phyloP scores from a whole-genome alignment of 306 rosid genomes.

The Trifolium subterraneum region DNA sequence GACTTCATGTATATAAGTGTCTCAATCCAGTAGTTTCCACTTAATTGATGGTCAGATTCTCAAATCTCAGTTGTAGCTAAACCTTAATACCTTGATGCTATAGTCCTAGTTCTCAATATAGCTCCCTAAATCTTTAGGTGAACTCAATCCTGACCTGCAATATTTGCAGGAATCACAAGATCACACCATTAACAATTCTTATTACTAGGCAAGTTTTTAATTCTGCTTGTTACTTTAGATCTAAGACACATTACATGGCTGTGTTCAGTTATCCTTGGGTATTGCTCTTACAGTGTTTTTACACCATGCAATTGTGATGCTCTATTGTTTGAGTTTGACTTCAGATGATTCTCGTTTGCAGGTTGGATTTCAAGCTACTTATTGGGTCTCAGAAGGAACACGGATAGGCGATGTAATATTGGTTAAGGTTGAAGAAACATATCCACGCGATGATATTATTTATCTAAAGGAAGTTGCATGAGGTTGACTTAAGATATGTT shows the following conservation, averaged over 20 bases:
- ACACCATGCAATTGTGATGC: constrained; percentile 5
- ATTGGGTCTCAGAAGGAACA: constrained; percentile 73
- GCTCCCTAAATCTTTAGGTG: neutral
- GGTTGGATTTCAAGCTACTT: constrained; percentile 88
- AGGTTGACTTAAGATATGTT: constrained; percentile 40
- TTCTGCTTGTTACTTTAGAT: neutral
- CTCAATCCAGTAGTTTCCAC: neutral
- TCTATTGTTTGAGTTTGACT: constrained; percentile 4
- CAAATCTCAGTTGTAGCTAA: neutral
- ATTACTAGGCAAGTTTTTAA: neutral
- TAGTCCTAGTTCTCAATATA: neutral
- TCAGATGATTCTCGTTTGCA: constrained; percentile 49
- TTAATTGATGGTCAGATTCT: neutral
- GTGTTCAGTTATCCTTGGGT: neutral
- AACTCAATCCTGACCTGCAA: neutral
- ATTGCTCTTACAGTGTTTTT: neutral
- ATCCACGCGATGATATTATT: constrained; percentile 86
- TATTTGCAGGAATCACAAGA: constrained; percentile 6
- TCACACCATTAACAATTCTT: constrained; percentile 7
- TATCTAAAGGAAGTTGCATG: constrained; percentile 69
- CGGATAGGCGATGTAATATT: constrained; percentile 81
- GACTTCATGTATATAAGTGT: neutral
- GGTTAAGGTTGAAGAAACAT: constrained; percentile 82
- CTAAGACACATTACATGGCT: neutral
- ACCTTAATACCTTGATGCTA: neutral